Evolutionary conservation across 2,329 filamentous ascomycete genomes (phyloP).

Genomic region (Xylariales sp.): DNA sequence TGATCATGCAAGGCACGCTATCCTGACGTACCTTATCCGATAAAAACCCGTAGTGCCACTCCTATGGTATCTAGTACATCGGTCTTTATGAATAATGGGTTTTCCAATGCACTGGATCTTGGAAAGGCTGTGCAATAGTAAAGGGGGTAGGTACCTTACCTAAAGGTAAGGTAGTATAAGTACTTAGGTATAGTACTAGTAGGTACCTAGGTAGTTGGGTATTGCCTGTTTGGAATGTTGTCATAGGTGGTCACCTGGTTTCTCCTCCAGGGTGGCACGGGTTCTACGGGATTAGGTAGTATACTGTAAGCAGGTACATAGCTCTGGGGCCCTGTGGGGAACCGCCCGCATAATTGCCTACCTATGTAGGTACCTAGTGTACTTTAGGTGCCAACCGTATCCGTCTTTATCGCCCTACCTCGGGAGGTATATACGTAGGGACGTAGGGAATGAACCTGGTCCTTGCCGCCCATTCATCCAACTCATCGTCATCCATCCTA

Average conservation of each 20-base stretch:
- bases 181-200: no score
- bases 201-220: no score
- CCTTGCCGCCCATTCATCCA: conserved; percentile 15
- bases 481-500: conserved; percentile 32
- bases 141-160: no score
- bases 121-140: neutral
- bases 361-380: neutral
- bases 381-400: neutral
- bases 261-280: conserved; percentile 5
- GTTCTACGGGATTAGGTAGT: conserved; percentile 26
- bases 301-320: neutral
- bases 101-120: conserved; percentile 7
- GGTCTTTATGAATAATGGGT: neutral
- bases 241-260: conserved; percentile 25
- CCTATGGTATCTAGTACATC: neutral
- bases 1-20: conserved; percentile 25
- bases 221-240: conserved; percentile 18
- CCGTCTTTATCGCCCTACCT: no score
- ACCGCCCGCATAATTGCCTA: conserved; percentile 4
- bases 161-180: no score
- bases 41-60: neutral
- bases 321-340: conserved; percentile 21
- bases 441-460: conserved; percentile 14
- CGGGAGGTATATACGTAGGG: neutral
- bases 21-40: conserved; percentile 10